phyloP scores from a whole-genome alignment of 495 filamentous ascomycete genomes.

The Lasiosphaeris hirsuta region DNA sequence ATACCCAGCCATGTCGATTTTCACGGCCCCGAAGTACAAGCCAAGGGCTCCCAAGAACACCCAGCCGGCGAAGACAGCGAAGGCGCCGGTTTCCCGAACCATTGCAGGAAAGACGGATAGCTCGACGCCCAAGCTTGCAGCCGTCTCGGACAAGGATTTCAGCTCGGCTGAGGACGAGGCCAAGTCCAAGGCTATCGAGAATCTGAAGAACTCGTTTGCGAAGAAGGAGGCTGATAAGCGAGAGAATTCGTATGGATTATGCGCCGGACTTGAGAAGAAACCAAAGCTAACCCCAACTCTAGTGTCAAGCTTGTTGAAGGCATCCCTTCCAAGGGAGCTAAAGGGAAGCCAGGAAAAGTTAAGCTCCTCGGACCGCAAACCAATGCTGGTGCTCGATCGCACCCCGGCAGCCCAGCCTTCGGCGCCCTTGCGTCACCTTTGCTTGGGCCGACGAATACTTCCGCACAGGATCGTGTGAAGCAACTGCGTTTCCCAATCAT shows the following conservation, averaged over 20 bases:
- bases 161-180: slow-evolving; percentile 20
- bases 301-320: slow-evolving; percentile 35
- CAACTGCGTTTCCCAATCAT: slow-evolving; percentile 61
- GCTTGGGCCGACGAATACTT: slow-evolving; percentile 51
- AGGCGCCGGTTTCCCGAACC: slow-evolving; percentile 1
- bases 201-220: slow-evolving; percentile 39
- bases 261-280: slow-evolving; percentile 32
- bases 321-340: slow-evolving; percentile 26
- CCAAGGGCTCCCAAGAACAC: slow-evolving; percentile 27
- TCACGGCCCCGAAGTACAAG: slow-evolving; percentile 41
- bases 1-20: slow-evolving; percentile 45
- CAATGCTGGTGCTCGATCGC: slow-evolving; percentile 52
- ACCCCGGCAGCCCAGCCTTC: slow-evolving; percentile 62
- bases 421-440: slow-evolving; percentile 47
- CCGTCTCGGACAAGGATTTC: slow-evolving; percentile 11
- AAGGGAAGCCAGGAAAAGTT: slow-evolving; percentile 28
- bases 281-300: slow-evolving; percentile 23
- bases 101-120: slow-evolving; percentile 1
- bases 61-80: slow-evolving; percentile 3
- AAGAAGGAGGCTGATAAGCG: slow-evolving; percentile 36
- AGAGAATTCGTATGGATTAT: slow-evolving; percentile 55
- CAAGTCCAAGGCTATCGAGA: slow-evolving; percentile 25
- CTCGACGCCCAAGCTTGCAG: slow-evolving; percentile 4
- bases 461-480: slow-evolving; percentile 50
- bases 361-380: slow-evolving; percentile 47